Evolutionary conservation across 805 yeast genomes (phyloP).

Genomic region (Ogataea allantospora): DNA sequence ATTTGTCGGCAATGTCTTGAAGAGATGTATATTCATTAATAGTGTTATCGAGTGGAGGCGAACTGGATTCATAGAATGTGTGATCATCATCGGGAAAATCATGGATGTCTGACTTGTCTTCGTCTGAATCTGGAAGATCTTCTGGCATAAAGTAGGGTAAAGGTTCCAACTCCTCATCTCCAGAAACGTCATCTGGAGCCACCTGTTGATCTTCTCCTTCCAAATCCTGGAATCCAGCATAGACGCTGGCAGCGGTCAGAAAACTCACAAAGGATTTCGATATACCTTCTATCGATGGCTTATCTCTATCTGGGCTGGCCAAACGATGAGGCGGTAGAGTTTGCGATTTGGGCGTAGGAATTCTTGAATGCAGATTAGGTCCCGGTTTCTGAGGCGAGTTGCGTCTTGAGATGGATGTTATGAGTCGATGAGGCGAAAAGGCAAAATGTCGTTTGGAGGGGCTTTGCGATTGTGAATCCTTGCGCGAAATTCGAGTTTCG

Average conservation of each 20-base stretch:
- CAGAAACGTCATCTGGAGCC: constrained; percentile 28
- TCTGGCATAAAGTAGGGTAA: neutral
- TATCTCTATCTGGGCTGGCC: constrained; percentile 13
- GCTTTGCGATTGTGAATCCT: constrained; percentile 10
- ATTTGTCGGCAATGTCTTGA: constrained; percentile 4
- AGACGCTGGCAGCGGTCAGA: constrained; percentile 56
- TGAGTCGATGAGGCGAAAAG: constrained; percentile 27
- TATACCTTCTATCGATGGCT: constrained; percentile 36
- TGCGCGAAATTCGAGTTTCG: constrained; percentile 12
- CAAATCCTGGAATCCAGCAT: constrained; percentile 39
- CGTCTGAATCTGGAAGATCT: neutral
- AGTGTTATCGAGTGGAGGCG: constrained; percentile 3
- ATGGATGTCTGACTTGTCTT: neutral
- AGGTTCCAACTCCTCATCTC: constrained; percentile 15
- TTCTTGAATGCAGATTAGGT: constrained; percentile 9
- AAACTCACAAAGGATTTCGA: constrained; percentile 54
- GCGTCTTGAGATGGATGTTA: constrained; percentile 22
- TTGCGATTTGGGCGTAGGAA: constrained; percentile 12
- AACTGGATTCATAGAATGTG: constrained; percentile 5
- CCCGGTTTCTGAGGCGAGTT: constrained; percentile 18
- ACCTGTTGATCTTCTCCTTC: constrained; percentile 33
- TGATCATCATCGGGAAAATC: constrained; percentile 7
- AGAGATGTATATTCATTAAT: constrained; percentile 5
- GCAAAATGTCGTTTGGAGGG: constrained; percentile 18
- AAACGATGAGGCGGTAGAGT: constrained; percentile 11